Evolutionary conservation across 768 basidiomycete genomes (phyloP), one percentile per base, ranked within the genome.

Genomic region (Lentinula edodes): DNA sequence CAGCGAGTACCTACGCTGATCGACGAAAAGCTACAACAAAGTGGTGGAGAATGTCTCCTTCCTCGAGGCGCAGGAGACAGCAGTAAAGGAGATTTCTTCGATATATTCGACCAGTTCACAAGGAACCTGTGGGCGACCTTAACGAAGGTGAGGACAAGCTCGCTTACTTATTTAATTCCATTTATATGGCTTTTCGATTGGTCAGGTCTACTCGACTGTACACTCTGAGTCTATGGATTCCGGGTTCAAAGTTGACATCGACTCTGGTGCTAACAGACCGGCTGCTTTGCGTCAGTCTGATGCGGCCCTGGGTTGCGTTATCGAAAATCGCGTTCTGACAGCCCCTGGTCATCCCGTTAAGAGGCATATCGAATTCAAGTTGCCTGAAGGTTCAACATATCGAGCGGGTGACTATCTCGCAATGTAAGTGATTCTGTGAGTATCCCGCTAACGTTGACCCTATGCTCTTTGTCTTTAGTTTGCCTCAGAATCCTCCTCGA

Each of bases 391-490:
- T 3, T 68, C 69, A 56, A 73, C 72, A 0, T 79, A 76, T 43
- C 71, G 73, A 23, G 72, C 78, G 9, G 81, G 81, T 9, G 81
- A 83, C 63, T 83, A 83, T 66, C 69, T 83, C 8, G 74, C 77
- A 2, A 73, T 83, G 73, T 76, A 48, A 61, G 75, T 68, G 35
- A 7, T 6, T 16, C 7, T 23, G 16, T 32, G n/a, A 2, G 36
- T 12, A 48, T 35, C 13, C 12, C 52, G 28, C 8, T 9, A 3
- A 20, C 46, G 18, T 28, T 23, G 18, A 48, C 20, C 20, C 15
- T 10, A 41, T 5, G 8, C 15, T 15, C 18, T 8, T n/a, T 45
- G 12, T 20, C 0, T 51, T 23, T 53, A 78, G 77, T 35, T 63
- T 80, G 10, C 79, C 78, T 0, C 71, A 72, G 12, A 80, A 80